Evolutionary conservation across 1,139 yeast species (phyloP).

Genomic region (Starmera stellimalicola): DNA sequence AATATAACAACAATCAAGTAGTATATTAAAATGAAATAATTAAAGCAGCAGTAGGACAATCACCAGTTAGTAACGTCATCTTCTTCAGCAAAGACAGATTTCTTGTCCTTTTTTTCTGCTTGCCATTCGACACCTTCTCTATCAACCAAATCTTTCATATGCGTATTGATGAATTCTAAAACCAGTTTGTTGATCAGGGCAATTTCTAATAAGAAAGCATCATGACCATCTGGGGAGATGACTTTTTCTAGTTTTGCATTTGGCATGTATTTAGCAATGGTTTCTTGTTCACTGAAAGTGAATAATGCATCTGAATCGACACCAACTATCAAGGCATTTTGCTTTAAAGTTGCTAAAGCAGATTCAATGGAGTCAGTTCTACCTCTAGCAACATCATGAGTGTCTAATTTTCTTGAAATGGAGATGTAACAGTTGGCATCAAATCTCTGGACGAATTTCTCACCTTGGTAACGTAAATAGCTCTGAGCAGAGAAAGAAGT

Average conservation of each 20-base stretch:
- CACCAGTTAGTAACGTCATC: conserved; percentile 90
- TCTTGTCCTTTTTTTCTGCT: conserved; percentile 46
- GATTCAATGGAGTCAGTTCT: conserved; percentile 36
- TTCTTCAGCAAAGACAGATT: conserved; percentile 90
- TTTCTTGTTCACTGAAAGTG: conserved; percentile 85
- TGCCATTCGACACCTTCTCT: conserved; percentile 39
- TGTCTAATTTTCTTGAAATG: conserved; percentile 85
- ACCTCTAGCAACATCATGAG: conserved; percentile 87
- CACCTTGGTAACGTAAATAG: conserved; percentile 87
- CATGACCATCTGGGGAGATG: conserved; percentile 96
- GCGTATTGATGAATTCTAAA: conserved; percentile 47
- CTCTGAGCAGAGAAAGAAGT: conserved; percentile 94
- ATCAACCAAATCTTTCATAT: conserved; percentile 49
- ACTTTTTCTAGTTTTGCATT: conserved; percentile 59
- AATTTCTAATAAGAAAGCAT: conserved; percentile 88
- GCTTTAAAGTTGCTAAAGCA: conserved; percentile 47
- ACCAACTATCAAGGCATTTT: conserved; percentile 81
- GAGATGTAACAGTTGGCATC: conserved; percentile 96
- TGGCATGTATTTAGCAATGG: conserved; percentile 68
- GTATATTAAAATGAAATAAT: no score
- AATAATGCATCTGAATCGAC: conserved; percentile 88
- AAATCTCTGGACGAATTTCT: conserved; percentile 77
- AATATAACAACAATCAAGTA: not conserved
- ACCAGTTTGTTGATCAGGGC: conserved; percentile 69
- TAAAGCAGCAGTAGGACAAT: not conserved